Evolutionary conservation across 2,329 filamentous ascomycete genomes (phyloP).

Genomic region (Herpotrichia juniperi): DNA sequence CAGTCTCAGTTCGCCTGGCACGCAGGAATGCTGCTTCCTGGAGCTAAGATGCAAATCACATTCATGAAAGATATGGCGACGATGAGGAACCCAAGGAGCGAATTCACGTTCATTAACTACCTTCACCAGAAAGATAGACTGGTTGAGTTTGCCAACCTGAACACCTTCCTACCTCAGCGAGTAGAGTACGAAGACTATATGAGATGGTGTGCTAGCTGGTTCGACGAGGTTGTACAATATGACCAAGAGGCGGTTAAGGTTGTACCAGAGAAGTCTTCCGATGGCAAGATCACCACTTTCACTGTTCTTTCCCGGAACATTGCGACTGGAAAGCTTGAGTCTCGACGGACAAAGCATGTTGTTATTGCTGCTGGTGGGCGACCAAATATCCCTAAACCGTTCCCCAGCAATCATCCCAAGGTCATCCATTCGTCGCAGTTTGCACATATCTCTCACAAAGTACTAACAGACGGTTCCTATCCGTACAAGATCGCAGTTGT

Average conservation of each 20-base stretch:
- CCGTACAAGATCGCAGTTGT: conserved; percentile 81
- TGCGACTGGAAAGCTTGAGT: conserved; percentile 60
- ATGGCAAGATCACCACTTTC: conserved; percentile 67
- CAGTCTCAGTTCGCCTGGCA: conserved; percentile 89
- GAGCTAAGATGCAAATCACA: conserved; percentile 96
- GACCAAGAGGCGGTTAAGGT: conserved; percentile 77
- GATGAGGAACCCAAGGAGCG: conserved; percentile 81
- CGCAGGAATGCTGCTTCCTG: conserved; percentile 90
- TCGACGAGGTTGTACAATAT: conserved; percentile 76
- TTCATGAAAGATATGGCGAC: conserved; percentile 97
- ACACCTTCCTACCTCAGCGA: conserved; percentile 84
- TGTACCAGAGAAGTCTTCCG: conserved; percentile 61
- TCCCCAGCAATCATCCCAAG: conserved; percentile 72
- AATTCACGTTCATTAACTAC: conserved; percentile 97
- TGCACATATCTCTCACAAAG: conserved; percentile 65
- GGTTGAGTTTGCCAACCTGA: conserved; percentile 87
- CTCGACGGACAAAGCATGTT: conserved; percentile 69
- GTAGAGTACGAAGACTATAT: conserved; percentile 96
- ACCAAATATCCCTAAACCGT: conserved; percentile 71
- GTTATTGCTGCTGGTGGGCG: conserved; percentile 71
- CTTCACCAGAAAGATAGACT: conserved; percentile 81
- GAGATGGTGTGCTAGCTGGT: conserved; percentile 85
- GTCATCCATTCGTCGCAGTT: conserved; percentile 92
- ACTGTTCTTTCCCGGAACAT: conserved; percentile 69
- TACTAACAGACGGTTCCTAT: conserved; percentile 62